Percentiles rank a stretch among this genome's conserved stretches.
phyloP scores from a whole-genome alignment of 306 rosid species.

The Sindora glabra region DNA sequence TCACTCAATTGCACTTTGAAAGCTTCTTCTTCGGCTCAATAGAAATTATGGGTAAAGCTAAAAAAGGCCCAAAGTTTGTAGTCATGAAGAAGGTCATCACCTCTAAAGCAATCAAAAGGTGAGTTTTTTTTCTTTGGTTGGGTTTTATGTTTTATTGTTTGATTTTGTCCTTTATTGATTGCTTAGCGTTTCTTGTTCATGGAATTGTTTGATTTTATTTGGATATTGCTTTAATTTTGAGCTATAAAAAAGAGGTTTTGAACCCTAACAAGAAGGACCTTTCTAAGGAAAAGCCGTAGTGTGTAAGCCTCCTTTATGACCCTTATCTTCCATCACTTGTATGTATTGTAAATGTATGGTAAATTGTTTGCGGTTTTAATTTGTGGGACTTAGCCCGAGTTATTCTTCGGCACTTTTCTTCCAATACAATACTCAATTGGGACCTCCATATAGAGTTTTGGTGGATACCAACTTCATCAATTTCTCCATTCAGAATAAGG shows the following conservation, averaged over 20 bases:
- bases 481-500: constrained; percentile 91
- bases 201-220: not conserved
- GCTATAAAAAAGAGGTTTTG: constrained; percentile 74
- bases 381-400: no score
- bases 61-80: no score
- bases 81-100: no score
- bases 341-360: not conserved
- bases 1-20: no score
- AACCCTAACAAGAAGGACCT: constrained; percentile 68
- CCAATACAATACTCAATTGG: constrained; percentile 69
- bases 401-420: constrained; percentile 82
- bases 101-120: no score
- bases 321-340: not conserved
- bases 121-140: no score
- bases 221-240: constrained; percentile 21
- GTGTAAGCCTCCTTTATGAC: no score
- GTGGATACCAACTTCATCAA: constrained; percentile 93
- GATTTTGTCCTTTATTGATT: not conserved
- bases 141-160: not conserved
- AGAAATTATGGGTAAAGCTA: no score
- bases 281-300: constrained; percentile 53
- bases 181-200: not conserved
- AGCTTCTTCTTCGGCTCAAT: no score
- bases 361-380: constrained; percentile 4
- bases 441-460: constrained; percentile 83